Conservation (phyloP, 257 asterid genomes). For the Solanum gracilifrons region DNA sequence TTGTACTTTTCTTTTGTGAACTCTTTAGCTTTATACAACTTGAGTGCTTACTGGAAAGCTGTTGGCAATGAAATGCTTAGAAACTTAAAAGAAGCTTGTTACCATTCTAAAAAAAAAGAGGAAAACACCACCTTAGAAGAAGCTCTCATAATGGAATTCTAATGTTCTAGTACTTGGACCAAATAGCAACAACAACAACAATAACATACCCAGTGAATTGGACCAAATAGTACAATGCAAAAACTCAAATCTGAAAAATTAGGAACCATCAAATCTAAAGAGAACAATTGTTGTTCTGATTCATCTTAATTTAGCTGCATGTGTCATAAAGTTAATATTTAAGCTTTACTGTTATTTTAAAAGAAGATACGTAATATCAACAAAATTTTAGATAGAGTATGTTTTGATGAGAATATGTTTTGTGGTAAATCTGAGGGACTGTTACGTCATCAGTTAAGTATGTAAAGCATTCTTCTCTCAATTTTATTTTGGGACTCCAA, state of each 20-base stretch:
- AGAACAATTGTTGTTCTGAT: background rate
- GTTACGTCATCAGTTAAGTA: background rate
- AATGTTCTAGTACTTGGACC: background rate
- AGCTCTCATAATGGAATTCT: background rate
- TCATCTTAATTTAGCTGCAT: background rate
- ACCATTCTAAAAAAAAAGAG: background rate
- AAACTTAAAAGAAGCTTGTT: background rate
- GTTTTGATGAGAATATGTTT: background rate
- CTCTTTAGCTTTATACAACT: background rate
- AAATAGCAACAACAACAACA: background rate
- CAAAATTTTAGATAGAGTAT: background rate
- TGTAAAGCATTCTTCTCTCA: background rate
- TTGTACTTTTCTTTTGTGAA: background rate
- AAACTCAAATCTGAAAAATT: background rate
- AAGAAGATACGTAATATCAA: background rate
- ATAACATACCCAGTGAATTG: background rate
- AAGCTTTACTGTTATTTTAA: background rate
- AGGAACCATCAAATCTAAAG: background rate
- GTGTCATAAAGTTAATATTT: background rate
- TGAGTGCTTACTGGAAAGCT: background rate
- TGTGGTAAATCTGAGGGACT: background rate
- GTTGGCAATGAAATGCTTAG: background rate
- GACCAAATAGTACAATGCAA: background rate
- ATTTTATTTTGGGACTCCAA: background rate
- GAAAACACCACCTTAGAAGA: background rate